Percentiles rank a stretch among this genome's conserved stretches.
phyloP scores from a whole-genome alignment of 306 rosid genomes.

The Cicer pinnatifidum region DNA sequence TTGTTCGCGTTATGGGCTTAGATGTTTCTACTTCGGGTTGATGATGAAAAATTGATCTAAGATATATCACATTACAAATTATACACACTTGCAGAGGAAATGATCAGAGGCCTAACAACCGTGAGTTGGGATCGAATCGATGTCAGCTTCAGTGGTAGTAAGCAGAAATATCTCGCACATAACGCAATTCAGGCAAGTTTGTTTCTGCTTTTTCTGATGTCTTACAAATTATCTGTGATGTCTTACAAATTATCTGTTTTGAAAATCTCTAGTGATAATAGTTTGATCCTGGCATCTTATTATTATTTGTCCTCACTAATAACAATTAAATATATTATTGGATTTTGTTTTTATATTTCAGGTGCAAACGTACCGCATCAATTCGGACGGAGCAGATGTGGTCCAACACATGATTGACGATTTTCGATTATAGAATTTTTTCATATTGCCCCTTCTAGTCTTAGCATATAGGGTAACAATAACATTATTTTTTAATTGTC shows the following conservation, averaged over 20 bases:
- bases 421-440: conserved; percentile 54
- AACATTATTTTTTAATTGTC: not conserved
- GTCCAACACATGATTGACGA: conserved; percentile 82
- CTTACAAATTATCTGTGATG: conserved; percentile 11
- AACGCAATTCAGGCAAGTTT: conserved; percentile 79
- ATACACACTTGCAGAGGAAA: conserved; percentile 61
- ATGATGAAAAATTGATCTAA: conserved; percentile 39
- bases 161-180: conserved; percentile 74
- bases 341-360: conserved; percentile 44
- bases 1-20: not conserved
- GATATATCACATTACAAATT: conserved; percentile 6
- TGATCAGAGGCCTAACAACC: conserved; percentile 70
- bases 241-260: conserved; percentile 15
- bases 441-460: not conserved
- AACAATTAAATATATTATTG: conserved; percentile 1
- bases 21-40: conserved; percentile 38
- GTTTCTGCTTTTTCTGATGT: conserved; percentile 24
- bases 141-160: conserved; percentile 71
- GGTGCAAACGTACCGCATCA: conserved; percentile 59
- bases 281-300: not conserved
- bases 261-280: conserved; percentile 5
- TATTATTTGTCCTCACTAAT: not conserved
- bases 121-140: conserved; percentile 89
- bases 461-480: conserved; percentile 9
- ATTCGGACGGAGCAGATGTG: conserved; percentile 81